Percentiles rank a stretch among this genome's conserved stretches.
phyloP scores from a whole-genome alignment of 352 stramenopile species.

The Phytophthora capsici region DNA sequence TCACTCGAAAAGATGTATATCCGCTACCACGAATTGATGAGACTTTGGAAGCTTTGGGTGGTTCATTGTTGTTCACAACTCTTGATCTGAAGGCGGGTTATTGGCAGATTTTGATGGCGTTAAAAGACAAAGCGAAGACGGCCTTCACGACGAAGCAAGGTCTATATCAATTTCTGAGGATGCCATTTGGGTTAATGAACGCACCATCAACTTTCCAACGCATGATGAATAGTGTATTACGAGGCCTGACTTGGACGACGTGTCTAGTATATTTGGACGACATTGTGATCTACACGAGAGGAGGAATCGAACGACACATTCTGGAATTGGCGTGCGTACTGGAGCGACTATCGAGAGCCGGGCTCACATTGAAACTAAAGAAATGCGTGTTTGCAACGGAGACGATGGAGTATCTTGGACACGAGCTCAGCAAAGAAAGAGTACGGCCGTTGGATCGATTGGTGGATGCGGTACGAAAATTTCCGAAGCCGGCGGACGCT shows the following conservation, averaged over 20 bases:
- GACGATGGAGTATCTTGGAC: not conserved
- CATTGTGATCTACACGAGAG: not conserved
- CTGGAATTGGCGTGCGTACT: not conserved
- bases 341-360: not conserved
- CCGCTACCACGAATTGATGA: not conserved
- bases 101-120: not conserved
- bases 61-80: not conserved
- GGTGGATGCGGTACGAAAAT: not conserved
- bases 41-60: not conserved
- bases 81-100: not conserved
- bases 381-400: not conserved
- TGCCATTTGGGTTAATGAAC: not conserved
- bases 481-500: not conserved
- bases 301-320: not conserved
- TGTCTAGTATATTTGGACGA: not conserved
- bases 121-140: not conserved
- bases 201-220: not conserved
- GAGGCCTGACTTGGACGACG: not conserved
- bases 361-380: not conserved
- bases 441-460: not conserved
- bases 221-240: not conserved
- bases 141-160: not conserved
- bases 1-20: constrained; percentile 1
- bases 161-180: not conserved
- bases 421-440: not conserved